Percentiles rank a stretch among this genome's conserved stretches.
These are phyloP conservation scores for Calcarisporium arbuscula DNA, from an alignment of 2,329 filamentous ascomycete species.

Conservation along the genomic window DNA sequence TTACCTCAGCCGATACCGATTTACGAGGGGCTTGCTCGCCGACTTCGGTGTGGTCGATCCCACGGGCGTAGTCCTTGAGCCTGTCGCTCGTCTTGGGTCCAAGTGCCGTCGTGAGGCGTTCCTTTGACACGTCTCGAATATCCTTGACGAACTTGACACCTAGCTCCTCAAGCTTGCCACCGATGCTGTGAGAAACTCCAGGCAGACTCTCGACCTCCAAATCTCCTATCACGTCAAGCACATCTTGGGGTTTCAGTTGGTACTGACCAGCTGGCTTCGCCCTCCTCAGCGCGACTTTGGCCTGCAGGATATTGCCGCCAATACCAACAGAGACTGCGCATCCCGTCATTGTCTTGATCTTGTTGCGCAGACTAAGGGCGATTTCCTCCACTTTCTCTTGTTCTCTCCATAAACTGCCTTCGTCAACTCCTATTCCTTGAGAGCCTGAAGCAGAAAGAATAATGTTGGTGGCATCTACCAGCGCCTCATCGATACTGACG, in stretches of 20 bases:
- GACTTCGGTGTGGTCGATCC: slow-evolving; percentile 80
- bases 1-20: slow-evolving; percentile 94
- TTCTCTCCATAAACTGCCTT: slow-evolving; percentile 68
- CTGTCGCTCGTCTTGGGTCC: slow-evolving; percentile 92
- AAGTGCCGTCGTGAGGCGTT: slow-evolving; percentile 64
- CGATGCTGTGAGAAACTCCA: slow-evolving; percentile 86
- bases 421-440: slow-evolving; percentile 54
- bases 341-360: slow-evolving; percentile 67
- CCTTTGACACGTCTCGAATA: slow-evolving; percentile 68
- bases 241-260: slow-evolving; percentile 75
- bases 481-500: slow-evolving; percentile 92
- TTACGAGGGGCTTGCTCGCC: slow-evolving; percentile 82
- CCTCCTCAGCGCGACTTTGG: slow-evolving; percentile 82
- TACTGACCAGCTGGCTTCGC: slow-evolving; percentile 93
- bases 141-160: slow-evolving; percentile 79
- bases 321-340: slow-evolving; percentile 92
- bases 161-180: slow-evolving; percentile 80
- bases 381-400: slow-evolving; percentile 73
- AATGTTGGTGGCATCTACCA: slow-evolving; percentile 72
- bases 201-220: slow-evolving; percentile 77
- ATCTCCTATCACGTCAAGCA: slow-evolving; percentile 68
- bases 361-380: slow-evolving; percentile 55
- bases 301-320: slow-evolving; percentile 81
- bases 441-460: slow-evolving; percentile 62
- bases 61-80: slow-evolving; percentile 82